phyloP scores from a whole-genome alignment of 164 flowering plant species.

The Liquidambar formosana region DNA sequence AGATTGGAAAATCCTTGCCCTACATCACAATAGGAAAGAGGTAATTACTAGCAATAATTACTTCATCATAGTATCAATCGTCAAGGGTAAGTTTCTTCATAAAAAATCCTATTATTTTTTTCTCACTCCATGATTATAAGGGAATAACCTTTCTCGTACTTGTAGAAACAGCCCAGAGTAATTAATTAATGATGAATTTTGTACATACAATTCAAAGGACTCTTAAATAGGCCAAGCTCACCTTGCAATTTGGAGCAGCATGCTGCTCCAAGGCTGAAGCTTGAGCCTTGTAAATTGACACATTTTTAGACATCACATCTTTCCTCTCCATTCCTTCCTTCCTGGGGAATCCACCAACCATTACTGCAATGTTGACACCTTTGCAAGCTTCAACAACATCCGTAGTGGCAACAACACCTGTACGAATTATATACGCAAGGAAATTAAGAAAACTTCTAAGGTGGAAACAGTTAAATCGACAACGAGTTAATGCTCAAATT shows the following conservation, averaged over 20 bases:
- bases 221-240: slow-evolving; percentile 15
- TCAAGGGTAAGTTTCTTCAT: too few relatives aligned
- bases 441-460: neutral
- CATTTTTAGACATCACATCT: slow-evolving; percentile 82
- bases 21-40: too few relatives aligned
- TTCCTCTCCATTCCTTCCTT: slow-evolving; percentile 92
- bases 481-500: neutral
- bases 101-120: too few relatives aligned
- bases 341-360: slow-evolving; percentile 85
- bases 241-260: slow-evolving; percentile 84
- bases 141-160: too few relatives aligned
- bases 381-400: slow-evolving; percentile 71
- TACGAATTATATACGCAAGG: slow-evolving; percentile 1
- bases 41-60: too few relatives aligned
- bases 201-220: too few relatives aligned
- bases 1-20: too few relatives aligned
- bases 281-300: slow-evolving; percentile 75
- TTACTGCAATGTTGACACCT: slow-evolving; percentile 68
- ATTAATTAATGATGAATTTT: too few relatives aligned
- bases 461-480: neutral
- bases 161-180: too few relatives aligned
- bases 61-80: too few relatives aligned
- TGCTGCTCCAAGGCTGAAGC: slow-evolving; percentile 79
- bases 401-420: slow-evolving; percentile 80
- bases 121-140: too few relatives aligned